Conservation (phyloP, 805 yeast species). For the Tetrapisispora pingtungensis region DNA sequence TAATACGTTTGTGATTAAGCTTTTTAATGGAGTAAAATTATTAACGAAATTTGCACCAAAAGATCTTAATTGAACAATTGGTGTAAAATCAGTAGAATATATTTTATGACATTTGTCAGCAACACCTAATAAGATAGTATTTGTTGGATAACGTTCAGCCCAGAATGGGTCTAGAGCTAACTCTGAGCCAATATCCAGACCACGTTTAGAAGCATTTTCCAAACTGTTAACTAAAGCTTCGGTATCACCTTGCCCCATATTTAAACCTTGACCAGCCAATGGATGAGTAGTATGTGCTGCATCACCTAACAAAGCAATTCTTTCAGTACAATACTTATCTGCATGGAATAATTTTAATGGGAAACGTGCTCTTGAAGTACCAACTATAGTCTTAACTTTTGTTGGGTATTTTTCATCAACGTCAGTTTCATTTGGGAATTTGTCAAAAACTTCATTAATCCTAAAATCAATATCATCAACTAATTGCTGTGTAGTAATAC, state of each 20-base stretch:
- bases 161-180: conserved; percentile 81
- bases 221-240: conserved; percentile 57
- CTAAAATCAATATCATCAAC: conserved; percentile 71
- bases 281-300: conserved; percentile 98
- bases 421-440: conserved; percentile 31
- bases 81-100: conserved; percentile 61
- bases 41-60: conserved; percentile 67
- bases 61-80: conserved; percentile 66
- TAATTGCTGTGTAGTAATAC: conserved; percentile 36
- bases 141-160: conserved; percentile 68
- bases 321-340: conserved; percentile 71
- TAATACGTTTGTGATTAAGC: conserved; percentile 52
- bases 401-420: conserved; percentile 60
- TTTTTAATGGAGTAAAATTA: conserved; percentile 53
- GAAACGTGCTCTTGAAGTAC: conserved; percentile 70
- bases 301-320: conserved; percentile 92
- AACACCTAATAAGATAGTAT: conserved; percentile 73
- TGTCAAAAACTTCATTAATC: conserved; percentile 25
- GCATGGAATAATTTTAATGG: conserved; percentile 86
- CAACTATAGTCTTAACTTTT: conserved; percentile 47
- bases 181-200: conserved; percentile 78
- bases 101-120: conserved; percentile 89
- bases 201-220: conserved; percentile 62
- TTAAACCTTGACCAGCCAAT: conserved; percentile 93
- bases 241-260: conserved; percentile 95